phyloP scores from a whole-genome alignment of 2,329 filamentous ascomycete species.

The Beauveria brongniartii region DNA sequence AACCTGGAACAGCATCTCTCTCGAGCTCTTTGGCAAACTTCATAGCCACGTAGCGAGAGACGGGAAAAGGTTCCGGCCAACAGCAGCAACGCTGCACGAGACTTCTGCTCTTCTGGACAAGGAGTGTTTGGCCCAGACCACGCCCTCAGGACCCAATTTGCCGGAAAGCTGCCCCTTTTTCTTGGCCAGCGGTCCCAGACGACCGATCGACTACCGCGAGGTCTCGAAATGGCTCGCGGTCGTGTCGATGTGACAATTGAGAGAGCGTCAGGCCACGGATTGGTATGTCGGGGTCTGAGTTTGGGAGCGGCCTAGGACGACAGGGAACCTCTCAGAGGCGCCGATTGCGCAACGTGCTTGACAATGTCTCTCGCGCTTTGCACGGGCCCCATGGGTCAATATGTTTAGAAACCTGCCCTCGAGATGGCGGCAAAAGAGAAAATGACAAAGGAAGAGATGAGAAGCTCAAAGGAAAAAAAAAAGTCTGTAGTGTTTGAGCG shows the following conservation, averaged over 20 bases:
- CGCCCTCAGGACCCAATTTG: neutral
- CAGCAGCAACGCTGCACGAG: conserved; percentile 10
- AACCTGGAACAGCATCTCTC: conserved; percentile 75
- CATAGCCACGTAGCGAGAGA: conserved; percentile 32
- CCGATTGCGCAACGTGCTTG: conserved; percentile 1
- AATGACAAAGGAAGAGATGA: neutral
- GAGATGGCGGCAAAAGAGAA: neutral
- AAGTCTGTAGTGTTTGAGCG: neutral
- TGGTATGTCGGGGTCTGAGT: conserved; percentile 6
- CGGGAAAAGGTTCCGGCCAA: neutral
- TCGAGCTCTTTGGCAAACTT: conserved; percentile 74
- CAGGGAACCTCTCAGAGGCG: conserved; percentile 1
- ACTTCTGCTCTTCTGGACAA: neutral
- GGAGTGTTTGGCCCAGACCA: neutral
- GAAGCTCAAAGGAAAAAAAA: neutral
- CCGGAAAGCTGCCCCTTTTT: neutral
- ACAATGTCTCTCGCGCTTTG: neutral
- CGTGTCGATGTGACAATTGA: neutral
- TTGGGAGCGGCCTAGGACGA: neutral
- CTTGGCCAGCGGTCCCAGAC: neutral
- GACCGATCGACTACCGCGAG: neutral
- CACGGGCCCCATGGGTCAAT: neutral
- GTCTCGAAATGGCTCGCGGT: neutral
- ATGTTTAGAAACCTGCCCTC: neutral
- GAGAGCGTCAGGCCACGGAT: neutral